A percentile compares a stretch with the other conserved stretches of the same genome.
phyloP scores from a whole-genome alignment of 202 grass and related monocot genomes.

The Panicum hallii region DNA sequence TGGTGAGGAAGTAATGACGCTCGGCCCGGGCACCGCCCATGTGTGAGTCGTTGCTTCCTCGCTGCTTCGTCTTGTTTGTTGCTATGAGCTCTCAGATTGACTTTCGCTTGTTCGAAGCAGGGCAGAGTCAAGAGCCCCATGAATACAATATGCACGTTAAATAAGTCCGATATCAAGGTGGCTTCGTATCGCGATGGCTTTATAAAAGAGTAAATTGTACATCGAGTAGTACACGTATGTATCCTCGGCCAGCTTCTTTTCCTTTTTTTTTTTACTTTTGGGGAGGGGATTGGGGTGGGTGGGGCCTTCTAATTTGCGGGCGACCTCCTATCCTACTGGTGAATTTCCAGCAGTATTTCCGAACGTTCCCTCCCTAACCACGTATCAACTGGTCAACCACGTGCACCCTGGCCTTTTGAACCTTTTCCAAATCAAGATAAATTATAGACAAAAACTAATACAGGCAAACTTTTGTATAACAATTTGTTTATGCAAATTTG shows the following conservation, averaged over 20 bases:
- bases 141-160: not conserved
- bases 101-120: not conserved
- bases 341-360: too few species aligned
- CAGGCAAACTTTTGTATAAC: too few species aligned
- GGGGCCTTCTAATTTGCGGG: too few species aligned
- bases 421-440: too few species aligned
- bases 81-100: not conserved
- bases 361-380: too few species aligned
- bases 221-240: not conserved
- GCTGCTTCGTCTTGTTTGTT: not conserved
- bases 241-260: not conserved
- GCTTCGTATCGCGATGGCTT: not conserved
- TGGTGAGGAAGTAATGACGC: slow-evolving; percentile 11
- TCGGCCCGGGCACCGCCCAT: not conserved
- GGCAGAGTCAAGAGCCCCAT: not conserved
- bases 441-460: too few species aligned
- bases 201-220: not conserved
- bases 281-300: too few species aligned
- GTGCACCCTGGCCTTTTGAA: too few species aligned
- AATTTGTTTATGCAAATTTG: too few species aligned
- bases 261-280: not conserved
- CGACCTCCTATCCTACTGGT: too few species aligned
- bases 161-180: not conserved
- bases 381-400: too few species aligned
- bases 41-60: not conserved